These are phyloP conservation scores for Cladosporium austrohemisphaericum DNA, from an alignment of 2,329 filamentous ascomycete genomes.

Conservation along the genomic window DNA sequence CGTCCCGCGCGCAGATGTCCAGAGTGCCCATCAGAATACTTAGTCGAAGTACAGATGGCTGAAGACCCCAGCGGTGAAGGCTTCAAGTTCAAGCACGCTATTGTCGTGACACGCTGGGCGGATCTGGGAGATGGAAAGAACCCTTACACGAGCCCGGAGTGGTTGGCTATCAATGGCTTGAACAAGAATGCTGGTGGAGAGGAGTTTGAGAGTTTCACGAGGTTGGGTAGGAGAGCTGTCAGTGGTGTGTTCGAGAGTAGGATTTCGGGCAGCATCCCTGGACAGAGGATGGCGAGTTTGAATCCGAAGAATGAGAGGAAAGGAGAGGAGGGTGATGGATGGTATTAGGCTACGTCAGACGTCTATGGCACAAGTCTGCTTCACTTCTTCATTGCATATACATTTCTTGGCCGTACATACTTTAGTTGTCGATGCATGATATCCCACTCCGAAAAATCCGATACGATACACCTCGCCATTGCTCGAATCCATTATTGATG, in stretches of 20 bases:
- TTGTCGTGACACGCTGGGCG: constrained; percentile 60
- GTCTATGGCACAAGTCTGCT: no score
- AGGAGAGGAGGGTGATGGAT: constrained; percentile 54
- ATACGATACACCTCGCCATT: no score
- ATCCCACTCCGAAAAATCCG: no score
- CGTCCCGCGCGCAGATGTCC: constrained; percentile 59
- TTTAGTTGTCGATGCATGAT: no score
- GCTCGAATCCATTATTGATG: no score
- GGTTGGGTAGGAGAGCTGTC: constrained; percentile 53
- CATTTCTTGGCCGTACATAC: background rate
- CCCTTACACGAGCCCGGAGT: constrained; percentile 49
- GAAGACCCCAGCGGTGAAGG: constrained; percentile 49
- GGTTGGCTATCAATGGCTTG: constrained; percentile 53
- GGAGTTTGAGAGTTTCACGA: constrained; percentile 52
- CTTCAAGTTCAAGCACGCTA: constrained; percentile 54
- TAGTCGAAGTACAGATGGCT: constrained; percentile 57
- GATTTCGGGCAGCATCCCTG: constrained; percentile 52
- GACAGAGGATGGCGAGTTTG: constrained; percentile 55
- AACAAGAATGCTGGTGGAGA: constrained; percentile 24
- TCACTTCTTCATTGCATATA: no score
- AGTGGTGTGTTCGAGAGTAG: constrained; percentile 58
- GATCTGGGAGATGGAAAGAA: constrained; percentile 56
- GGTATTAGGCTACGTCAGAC: constrained; percentile 46
- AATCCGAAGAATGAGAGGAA: constrained; percentile 54
- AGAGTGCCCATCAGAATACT: constrained; percentile 59